Conservation (phyloP, 2,329 filamentous ascomycete genomes). For the Aspergillus quadrilineatus region DNA sequence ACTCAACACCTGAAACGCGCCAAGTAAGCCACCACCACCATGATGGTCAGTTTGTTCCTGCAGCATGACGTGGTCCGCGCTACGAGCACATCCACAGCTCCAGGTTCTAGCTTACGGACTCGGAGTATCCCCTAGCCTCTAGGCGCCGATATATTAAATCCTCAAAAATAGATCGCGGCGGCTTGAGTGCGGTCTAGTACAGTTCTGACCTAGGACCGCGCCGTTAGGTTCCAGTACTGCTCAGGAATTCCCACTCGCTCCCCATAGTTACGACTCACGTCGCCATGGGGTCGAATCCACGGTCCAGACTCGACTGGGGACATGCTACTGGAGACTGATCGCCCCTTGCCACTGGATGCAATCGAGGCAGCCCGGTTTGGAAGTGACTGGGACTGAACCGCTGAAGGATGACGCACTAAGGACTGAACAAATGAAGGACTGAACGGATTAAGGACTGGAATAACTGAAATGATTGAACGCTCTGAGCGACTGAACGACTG, state of each 20-base stretch:
- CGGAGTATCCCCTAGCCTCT: background rate
- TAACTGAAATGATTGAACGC: too few relatives aligned
- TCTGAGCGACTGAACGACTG: too few relatives aligned
- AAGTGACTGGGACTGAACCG: too few relatives aligned
- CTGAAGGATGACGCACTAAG: too few relatives aligned
- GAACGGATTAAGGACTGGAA: too few relatives aligned
- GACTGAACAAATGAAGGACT: too few relatives aligned
- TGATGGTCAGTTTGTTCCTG: constrained; percentile 5
- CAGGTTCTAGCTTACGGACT: background rate
- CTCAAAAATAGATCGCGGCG: background rate
- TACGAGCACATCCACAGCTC: background rate
- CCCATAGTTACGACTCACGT: too few relatives aligned
- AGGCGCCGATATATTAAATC: background rate
- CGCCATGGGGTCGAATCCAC: background rate
- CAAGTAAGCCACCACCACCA: background rate
- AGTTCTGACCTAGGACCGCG: background rate
- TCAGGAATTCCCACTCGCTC: too few relatives aligned
- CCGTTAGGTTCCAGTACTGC: background rate
- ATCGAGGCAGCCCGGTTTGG: too few relatives aligned
- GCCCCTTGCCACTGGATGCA: background rate
- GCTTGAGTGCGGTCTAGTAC: background rate
- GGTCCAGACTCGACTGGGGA: background rate
- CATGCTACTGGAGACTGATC: background rate
- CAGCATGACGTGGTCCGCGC: constrained; percentile 10
- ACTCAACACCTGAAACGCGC: constrained; percentile 8